These are phyloP conservation scores for Cupressus sempervirens DNA, from an alignment of 75 land plant species.

Conservation along the genomic window DNA sequence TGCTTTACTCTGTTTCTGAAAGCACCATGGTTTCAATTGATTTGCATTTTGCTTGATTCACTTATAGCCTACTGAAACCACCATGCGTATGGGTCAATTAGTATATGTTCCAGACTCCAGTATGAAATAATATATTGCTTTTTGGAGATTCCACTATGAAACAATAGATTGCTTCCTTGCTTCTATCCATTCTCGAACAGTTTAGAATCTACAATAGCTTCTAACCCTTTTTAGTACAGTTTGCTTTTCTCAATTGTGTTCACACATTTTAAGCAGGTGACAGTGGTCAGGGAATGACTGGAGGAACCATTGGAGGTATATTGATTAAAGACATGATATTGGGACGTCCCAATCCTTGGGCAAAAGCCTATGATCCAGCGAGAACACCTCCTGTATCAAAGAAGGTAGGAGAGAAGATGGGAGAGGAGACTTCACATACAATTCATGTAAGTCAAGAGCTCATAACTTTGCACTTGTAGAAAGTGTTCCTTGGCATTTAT, in stretches of 20 bases:
- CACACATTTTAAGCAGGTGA: slow-evolving; percentile 15
- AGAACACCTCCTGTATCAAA: slow-evolving; percentile 14
- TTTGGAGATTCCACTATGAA: neutral
- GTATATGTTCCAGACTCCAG: neutral
- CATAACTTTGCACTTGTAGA: neutral
- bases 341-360: slow-evolving; percentile 29
- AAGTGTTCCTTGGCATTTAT: neutral
- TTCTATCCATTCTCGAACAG: neutral
- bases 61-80: no score
- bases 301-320: slow-evolving; percentile 37
- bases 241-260: neutral
- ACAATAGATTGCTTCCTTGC: neutral
- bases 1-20: no score
- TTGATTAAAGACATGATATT: slow-evolving; percentile 32
- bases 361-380: slow-evolving; percentile 26
- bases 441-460: slow-evolving; percentile 14
- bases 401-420: slow-evolving; percentile 9
- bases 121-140: neutral
- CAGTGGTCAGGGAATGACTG: slow-evolving; percentile 44
- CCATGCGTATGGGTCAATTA: no score
- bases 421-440: slow-evolving; percentile 19
- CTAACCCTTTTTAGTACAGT: neutral
- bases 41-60: no score
- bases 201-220: neutral
- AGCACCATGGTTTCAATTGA: no score